Conservation (phyloP, 805 yeast genomes). For the Starmerella ratchasimensis region DNA sequence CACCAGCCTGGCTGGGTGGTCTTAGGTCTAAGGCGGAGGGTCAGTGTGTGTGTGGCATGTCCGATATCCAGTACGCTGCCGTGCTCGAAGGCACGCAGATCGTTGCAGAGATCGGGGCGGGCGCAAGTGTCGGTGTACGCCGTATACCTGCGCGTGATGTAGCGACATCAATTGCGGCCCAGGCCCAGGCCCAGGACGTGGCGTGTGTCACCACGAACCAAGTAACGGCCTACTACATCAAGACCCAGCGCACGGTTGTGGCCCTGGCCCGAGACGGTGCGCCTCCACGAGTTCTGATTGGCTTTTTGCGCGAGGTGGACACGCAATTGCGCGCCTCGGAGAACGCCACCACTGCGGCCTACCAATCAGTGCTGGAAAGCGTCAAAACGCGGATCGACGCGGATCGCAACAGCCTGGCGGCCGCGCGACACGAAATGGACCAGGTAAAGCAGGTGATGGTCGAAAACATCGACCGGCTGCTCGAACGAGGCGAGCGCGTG, state of each 20-base stretch:
- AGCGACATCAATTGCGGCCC: slow-evolving; percentile 18
- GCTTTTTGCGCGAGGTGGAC: slow-evolving; percentile 20
- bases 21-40: no score
- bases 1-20: no score
- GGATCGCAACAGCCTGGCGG: slow-evolving; percentile 18
- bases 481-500: slow-evolving; percentile 68
- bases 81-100: slow-evolving; percentile 1
- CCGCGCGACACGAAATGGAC: slow-evolving; percentile 37
- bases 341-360: not conserved
- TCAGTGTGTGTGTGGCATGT: no score
- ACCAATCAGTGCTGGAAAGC: slow-evolving; percentile 11
- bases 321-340: not conserved
- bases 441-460: slow-evolving; percentile 57
- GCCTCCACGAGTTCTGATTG: slow-evolving; percentile 21
- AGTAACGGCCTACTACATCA: slow-evolving; percentile 14
- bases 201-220: slow-evolving; percentile 14
- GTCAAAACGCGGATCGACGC: slow-evolving; percentile 8
- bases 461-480: slow-evolving; percentile 55
- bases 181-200: slow-evolving; percentile 14
- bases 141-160: slow-evolving; percentile 4
- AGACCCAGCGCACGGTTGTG: slow-evolving; percentile 7
- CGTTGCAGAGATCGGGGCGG: slow-evolving; percentile 3
- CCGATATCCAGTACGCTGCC: slow-evolving; percentile 4
- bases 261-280: slow-evolving; percentile 14
- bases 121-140: not conserved